Base-by-base conservation (phyloP, 805 yeast species). In the Clavispora phyllophila region DNA sequence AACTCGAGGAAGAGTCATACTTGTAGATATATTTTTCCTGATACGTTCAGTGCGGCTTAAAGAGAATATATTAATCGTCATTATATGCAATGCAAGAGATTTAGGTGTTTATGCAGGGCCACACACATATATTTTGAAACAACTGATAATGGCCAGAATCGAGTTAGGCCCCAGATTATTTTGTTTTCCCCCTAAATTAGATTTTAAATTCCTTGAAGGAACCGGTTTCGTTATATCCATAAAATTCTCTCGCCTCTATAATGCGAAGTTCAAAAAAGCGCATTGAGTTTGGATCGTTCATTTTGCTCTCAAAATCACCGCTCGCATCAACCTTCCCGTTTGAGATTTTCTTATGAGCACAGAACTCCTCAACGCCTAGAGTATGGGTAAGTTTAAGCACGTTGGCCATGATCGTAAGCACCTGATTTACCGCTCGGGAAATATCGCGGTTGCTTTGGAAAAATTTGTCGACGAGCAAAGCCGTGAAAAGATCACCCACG, bases 401-500 rank as follows among this genome's bases (percentile, higher is more conserved):
- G 20, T 62, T 59, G 17, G 72, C 58, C 82, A 82, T 80, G 18
- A 79, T 70, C 1, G 78, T 64, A 27, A 80, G 62, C 3, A 75
- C 85, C 52, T 81, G 81, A 50, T 69, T 73, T 3, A 77, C 79
- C 0, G 81, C 66, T 46, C 50, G 27, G 42, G 41, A 51, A 47
- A 46, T 60, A 44, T 49, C 49, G 5, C 42, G 55, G 5, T 50
- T 33, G 28, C 52, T 54, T 1, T 58, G 59, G 51, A 62, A 67
- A 23, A 82, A 65, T 50, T 86, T 75, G 60, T 84, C 95, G 5
- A 87, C 53, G 25, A 89, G 60, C 31, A 90, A 61, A 0, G 96
- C 91, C 0, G 96, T 82, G 54, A 91, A 90, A 33, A 90, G 63
- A 56, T 90, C 98, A 6, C 98, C 98, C 0, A 93, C 96, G 1